Percentiles rank a stretch among this genome's conserved stretches.
phyloP scores from a whole-genome alignment of 371 early-diverging fungal species.

The Nematocida sp. region DNA sequence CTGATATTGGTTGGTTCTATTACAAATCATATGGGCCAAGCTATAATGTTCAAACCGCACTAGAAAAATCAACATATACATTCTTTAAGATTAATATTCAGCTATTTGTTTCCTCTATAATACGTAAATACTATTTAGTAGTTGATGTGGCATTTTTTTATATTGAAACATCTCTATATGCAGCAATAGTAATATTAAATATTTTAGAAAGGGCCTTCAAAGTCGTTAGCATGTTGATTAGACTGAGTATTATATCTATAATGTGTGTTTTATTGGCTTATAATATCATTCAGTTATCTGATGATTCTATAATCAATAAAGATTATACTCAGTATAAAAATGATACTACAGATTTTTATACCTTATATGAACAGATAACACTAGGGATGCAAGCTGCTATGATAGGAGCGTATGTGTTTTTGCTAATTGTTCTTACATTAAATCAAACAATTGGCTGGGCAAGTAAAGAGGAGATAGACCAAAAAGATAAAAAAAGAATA shows the following conservation, averaged over 20 bases:
- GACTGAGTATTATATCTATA: background rate
- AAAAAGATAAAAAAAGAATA: background rate
- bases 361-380: background rate
- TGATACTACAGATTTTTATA: too few relatives aligned
- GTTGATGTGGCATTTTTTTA: background rate
- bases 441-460: background rate
- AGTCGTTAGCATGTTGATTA: background rate
- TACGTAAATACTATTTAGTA: constrained; percentile 1
- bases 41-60: background rate
- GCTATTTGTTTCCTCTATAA: constrained; percentile 7
- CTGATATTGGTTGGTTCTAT: constrained; percentile 45
- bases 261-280: background rate
- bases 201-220: background rate
- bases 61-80: background rate
- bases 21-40: constrained; percentile 38
- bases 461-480: background rate
- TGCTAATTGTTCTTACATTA: background rate
- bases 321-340: too few relatives aligned
- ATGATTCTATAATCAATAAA: too few relatives aligned
- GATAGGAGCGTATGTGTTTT: background rate
- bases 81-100: constrained; percentile 13
- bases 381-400: background rate
- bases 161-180: background rate
- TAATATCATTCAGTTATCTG: background rate
- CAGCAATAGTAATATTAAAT: background rate